Conservation (phyloP, 2,329 filamentous ascomycete genomes). For the Colletotrichum filicis region DNA sequence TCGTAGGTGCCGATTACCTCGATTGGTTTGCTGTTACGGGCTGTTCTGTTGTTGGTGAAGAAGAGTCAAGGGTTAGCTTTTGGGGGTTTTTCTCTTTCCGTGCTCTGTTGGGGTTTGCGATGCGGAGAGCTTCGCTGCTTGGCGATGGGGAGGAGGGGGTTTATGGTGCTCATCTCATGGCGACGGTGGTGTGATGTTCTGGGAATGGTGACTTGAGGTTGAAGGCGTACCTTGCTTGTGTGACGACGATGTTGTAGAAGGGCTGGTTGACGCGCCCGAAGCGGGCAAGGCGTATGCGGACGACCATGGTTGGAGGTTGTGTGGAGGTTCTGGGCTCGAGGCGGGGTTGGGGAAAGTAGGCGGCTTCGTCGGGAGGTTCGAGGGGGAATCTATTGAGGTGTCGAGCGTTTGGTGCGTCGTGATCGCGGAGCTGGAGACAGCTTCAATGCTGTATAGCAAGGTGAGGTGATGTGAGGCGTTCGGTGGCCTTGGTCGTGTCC, state of each 20-base stretch:
- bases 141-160: neutral
- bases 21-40: constrained; percentile 87
- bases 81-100: neutral
- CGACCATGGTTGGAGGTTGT: constrained; percentile 72
- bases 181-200: neutral
- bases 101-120: neutral
- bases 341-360: no score
- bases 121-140: no score
- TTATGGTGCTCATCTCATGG: neutral
- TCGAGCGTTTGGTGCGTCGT: neutral
- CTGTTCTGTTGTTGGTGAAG: constrained; percentile 67
- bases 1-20: constrained; percentile 90
- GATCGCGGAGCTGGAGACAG: neutral
- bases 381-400: neutral
- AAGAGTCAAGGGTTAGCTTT: neutral
- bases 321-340: no score
- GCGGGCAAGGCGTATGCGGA: constrained; percentile 92
- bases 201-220: neutral
- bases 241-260: constrained; percentile 97
- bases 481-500: neutral
- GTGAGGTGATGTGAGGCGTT: neutral
- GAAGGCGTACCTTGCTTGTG: constrained; percentile 81
- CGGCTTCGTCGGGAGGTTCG: neutral
- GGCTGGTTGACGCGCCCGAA: constrained; percentile 91
- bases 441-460: neutral